These are phyloP conservation scores for Cucurbitaria berberidis DNA, from an alignment of 2,329 filamentous ascomycete genomes.

Conservation along the genomic window DNA sequence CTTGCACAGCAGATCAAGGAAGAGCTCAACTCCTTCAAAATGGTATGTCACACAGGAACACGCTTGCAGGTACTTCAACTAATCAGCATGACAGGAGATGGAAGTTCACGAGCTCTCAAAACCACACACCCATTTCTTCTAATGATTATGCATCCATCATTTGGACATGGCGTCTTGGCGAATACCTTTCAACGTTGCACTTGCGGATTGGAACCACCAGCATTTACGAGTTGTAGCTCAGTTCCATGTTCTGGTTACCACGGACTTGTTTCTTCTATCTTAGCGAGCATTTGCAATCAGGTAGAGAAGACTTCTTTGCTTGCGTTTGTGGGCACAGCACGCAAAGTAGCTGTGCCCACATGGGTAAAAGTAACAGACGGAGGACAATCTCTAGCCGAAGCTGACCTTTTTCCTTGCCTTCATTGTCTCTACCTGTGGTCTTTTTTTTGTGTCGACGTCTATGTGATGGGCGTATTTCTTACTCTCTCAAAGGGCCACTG, in stretches of 20 bases:
- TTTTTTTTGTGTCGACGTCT: conserved; percentile 27
- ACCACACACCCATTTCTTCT: conserved; percentile 99
- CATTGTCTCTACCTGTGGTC: conserved; percentile 35
- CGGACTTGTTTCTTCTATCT: conserved; percentile 49
- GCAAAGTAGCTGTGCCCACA: conserved; percentile 27
- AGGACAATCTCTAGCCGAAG: conserved; percentile 28
- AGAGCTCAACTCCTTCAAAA: conserved; percentile 99
- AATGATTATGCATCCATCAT: conserved; percentile 58
- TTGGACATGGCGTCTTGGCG: conserved; percentile 52
- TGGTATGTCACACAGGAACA: conserved; percentile 80
- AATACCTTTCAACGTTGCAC: conserved; percentile 43
- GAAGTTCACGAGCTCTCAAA: conserved; percentile 99
- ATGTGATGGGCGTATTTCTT: conserved; percentile 11
- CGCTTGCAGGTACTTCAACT: conserved; percentile 36
- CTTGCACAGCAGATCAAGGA: conserved; percentile 99
- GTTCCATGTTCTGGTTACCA: conserved; percentile 51
- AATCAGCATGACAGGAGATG: conserved; percentile 79
- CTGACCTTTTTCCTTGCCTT: conserved; percentile 36
- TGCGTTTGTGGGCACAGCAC: conserved; percentile 26
- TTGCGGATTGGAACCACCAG: conserved; percentile 47
- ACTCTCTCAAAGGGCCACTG: conserved; percentile 31
- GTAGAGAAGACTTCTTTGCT: conserved; percentile 37
- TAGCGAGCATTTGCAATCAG: conserved; percentile 50
- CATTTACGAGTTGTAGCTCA: conserved; percentile 51
- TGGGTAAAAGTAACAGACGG: conserved; percentile 26